Base-by-base conservation (phyloP, 208 protist species). In the Leishmania amazonensis region DNA sequence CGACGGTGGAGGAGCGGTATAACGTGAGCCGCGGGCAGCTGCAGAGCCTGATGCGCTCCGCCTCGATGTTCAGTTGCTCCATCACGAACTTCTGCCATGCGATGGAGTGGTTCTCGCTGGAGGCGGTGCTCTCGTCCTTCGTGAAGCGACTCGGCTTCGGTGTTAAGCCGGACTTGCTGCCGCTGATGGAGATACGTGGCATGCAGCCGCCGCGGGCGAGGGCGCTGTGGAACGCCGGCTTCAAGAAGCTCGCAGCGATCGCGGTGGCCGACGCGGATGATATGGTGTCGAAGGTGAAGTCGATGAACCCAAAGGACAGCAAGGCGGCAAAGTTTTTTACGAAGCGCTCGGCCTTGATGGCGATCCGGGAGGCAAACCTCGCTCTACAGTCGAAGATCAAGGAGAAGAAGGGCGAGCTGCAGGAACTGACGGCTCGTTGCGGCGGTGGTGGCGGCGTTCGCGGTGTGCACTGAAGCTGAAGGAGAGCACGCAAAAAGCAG, bases 31-130 rank as follows among this genome's bases (percentile, higher is more conserved):
- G 93, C 5, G 95, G 95, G 1, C 88, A 95, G 79, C 80, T 98
- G 80, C 95, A 98, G 85, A 89, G 75, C 49, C 81, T 98, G 28
- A 94, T 97, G 94, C 87, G 90, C 4, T 91, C 90, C 3, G 95
- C 94, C 28, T 91, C 92, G 11, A 95, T 96, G 79, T 98, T 98
- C 81, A 95, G 92, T 79, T 90, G 90, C 88, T 92, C 89, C 84
- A 97, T 98, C 80, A 94, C 91, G 6, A 90, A 83, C 76, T 98
- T 98, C 79, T 97, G 94, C 80, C 89, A 90, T 11, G 91, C 93
- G 2, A 96, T 98, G 88, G 93, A 95, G 87, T 98, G 94, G 95
- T 97, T 87, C 81, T 89, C 92, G 24, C 87, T 98, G 19, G 93
- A 96, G 87, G 91, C 95, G 64, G 88, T 98, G 68, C 93, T 98